phyloP scores from a whole-genome alignment of 169 alveolate genomes.

The Plasmodium relictum region DNA sequence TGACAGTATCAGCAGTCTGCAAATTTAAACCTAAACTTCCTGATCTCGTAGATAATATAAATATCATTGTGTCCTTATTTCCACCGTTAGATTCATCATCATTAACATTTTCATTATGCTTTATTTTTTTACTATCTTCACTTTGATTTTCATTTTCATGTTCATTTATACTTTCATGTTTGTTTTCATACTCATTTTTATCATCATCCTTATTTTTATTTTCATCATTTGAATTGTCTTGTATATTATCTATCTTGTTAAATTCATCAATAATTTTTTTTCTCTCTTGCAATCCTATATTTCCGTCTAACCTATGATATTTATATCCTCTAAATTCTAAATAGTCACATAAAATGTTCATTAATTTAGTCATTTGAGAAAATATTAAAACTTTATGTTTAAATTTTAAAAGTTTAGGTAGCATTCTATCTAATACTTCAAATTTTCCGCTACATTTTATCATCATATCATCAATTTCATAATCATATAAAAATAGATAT shows the following conservation, averaged over 20 bases:
- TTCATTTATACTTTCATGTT: neutral
- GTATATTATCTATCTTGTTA: neutral
- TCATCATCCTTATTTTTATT: neutral
- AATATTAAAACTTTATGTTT: conserved; percentile 92
- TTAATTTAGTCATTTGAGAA: conserved; percentile 94
- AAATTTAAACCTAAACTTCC: conserved; percentile 99
- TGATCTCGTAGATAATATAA: conserved; percentile 95
- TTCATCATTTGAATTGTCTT: neutral
- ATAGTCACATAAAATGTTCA: conserved; percentile 96
- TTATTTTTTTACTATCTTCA: neutral
- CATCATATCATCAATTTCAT: conserved; percentile 92
- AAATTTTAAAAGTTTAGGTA: conserved; percentile 80
- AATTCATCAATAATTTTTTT: conserved; percentile 35
- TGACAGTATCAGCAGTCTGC: conserved; percentile 97
- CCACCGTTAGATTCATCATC: conserved; percentile 7
- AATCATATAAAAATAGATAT: conserved; percentile 93
- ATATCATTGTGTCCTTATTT: conserved; percentile 73
- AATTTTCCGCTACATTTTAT: conserved; percentile 93
- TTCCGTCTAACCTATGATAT: conserved; percentile 97
- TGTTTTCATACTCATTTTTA: neutral
- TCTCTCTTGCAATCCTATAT: conserved; percentile 96
- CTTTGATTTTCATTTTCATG: neutral
- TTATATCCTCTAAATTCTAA: conserved; percentile 92
- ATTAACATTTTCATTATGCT: neutral
- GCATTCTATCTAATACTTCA: conserved; percentile 92